Evolutionary conservation across 2,329 filamentous ascomycete genomes (phyloP), one percentile per base, ranked within the genome.

Genomic region (Tolypocladium sp.): DNA sequence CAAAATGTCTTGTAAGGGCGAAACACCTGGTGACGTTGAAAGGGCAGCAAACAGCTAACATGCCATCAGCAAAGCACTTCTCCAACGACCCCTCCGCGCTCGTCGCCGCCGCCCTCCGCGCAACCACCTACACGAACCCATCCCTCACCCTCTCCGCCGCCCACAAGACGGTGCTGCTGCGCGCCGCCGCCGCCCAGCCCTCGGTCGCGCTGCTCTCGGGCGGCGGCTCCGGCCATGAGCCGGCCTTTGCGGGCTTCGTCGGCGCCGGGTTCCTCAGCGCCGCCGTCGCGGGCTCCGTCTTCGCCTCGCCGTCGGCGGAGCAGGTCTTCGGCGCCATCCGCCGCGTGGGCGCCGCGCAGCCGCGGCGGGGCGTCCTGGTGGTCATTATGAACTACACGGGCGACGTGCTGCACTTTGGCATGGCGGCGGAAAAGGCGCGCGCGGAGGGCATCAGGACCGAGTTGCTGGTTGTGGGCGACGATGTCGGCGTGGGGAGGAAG

Each of bases 161-260:
- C 20, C 66, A 70, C 54, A 70, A 69, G 56, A 67, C 65, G 27
- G 63, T 70, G 38, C 67, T 59, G 38, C 64, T 65, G 10, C 58
- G 60, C 58, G 60, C 51, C 10, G 63, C 62, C 27, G 58, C 59
- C 9, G 37, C 44, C 20, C 63, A 60, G 55, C 57, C 62, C 22
- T 44, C 63, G 13, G 58, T 64, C n/a, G 63, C 63, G 17, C 37
- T 90, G 58, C 60, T 68, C 35, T 65, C 64, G 4, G 88, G 88
- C 57, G 88, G 88, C 60, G 88, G 89, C 58, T 85, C 82, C 7
- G 89, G 89, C 58, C 89, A 91, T 67, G 88, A 91, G 65, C 88
- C 88, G 22, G 83, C 83, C 37, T 91, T 90, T 71, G 82, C 84
- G 6, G 86, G 85, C 12, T 90, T 87, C 65, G 88, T 49, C 25